phyloP scores from a whole-genome alignment of 2,329 filamentous ascomycete species.

The Hypoxylon sp. region DNA sequence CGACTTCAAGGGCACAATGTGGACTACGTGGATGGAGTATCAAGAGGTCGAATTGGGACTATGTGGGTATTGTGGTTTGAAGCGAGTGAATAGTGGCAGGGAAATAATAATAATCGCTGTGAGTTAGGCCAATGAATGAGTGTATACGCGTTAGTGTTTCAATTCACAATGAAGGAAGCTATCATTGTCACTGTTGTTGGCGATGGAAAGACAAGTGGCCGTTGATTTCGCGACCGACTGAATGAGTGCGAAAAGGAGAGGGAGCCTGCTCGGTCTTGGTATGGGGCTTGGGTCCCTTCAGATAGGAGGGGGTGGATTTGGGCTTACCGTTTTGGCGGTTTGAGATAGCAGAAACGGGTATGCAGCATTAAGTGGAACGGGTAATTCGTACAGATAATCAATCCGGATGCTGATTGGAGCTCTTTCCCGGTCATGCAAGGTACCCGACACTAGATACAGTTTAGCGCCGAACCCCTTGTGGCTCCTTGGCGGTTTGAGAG shows the following conservation, averaged over 20 bases:
- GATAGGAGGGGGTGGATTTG: slow-evolving; percentile 3
- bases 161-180: slow-evolving; percentile 13
- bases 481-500: slow-evolving; percentile 35
- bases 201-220: slow-evolving; percentile 13
- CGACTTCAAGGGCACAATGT: slow-evolving; percentile 36
- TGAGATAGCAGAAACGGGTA: slow-evolving; percentile 36
- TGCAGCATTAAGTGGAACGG: slow-evolving; percentile 11
- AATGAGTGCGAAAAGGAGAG: slow-evolving; percentile 23
- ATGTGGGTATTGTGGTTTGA: slow-evolving; percentile 31
- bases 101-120: slow-evolving; percentile 2
- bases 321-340: slow-evolving; percentile 32
- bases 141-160: slow-evolving; percentile 18
- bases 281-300: slow-evolving; percentile 4
- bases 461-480: slow-evolving; percentile 38
- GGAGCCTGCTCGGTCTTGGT: slow-evolving; percentile 12
- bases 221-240: slow-evolving; percentile 29
- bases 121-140: slow-evolving; percentile 23
- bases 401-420: slow-evolving; percentile 35
- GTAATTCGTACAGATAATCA: slow-evolving; percentile 27
- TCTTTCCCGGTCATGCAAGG: slow-evolving; percentile 39
- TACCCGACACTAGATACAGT: slow-evolving; percentile 36
- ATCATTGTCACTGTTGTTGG: slow-evolving; percentile 7
- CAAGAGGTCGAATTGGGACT: slow-evolving; percentile 38
- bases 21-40: slow-evolving; percentile 33
- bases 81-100: slow-evolving; percentile 20